Base-by-base conservation (phyloP, 177 flowering plant species). In the Vitis hybrid region DNA sequence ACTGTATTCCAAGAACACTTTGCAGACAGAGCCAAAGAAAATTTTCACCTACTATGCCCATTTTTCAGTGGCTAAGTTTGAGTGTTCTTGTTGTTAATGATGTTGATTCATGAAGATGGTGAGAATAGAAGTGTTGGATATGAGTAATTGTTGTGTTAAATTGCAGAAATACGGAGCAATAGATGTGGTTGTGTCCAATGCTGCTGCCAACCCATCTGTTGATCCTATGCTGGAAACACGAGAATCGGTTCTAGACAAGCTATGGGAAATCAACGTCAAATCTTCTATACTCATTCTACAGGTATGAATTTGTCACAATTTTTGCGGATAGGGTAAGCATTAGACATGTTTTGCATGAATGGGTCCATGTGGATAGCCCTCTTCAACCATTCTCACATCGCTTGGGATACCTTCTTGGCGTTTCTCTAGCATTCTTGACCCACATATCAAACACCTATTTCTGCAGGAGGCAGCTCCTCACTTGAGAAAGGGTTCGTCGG, bases 261-360 rank as follows among this genome's bases (percentile, higher is more conserved):
- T 95, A 3, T 95, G 98, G 98, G 99, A 95, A n/a, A 80, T 91
- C 64, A 95, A 95, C 78, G 93, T 93, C 65, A 95, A 93, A 83
- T 81, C 97, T 67, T 53, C 93, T 33, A 82, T 95, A 70, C 94
- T 91, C 50, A 77, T 93, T 63, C 70, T 93, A 33, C 77, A 91
- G 90, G 98, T 93, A 76, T 29, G 14, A 39, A 8, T 0, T 33
- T 33, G 5, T 3, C 45, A 33, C 51, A 62, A 33, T n/a, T 29
- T 39, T 39, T 39, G 29, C 0, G 29, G 29, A 26, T 26, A 26
- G 29, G 29, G 29, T 26, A 26, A 26, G 5, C 29, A 26, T 26
- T 0, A 26, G 29, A 26, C 29, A 26, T 26, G 29, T 26, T 26
- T 26, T 26, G 29, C 29, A 26, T 26, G 29, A 26, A 26, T 26